Conservation (phyloP, 2,329 filamentous ascomycete genomes). For the Gyromitra esculenta region DNA sequence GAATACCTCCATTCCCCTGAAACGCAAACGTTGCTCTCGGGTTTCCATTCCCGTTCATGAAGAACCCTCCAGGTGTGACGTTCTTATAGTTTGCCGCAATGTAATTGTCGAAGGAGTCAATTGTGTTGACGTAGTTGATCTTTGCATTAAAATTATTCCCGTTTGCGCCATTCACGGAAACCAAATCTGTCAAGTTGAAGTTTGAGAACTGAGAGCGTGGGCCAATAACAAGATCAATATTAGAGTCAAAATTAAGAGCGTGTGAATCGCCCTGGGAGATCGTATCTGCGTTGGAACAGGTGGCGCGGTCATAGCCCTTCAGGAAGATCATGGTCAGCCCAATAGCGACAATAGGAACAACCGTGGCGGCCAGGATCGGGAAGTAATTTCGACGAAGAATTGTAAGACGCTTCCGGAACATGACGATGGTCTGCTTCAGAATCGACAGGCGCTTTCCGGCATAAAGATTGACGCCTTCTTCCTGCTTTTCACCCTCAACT, state of each 20-base stretch:
- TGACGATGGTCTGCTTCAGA: conserved; percentile 73
- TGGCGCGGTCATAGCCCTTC: conserved; percentile 65
- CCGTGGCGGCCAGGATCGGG: conserved; percentile 76
- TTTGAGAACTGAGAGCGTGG: conserved; percentile 60
- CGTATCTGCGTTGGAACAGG: conserved; percentile 66
- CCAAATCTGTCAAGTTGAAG: conserved; percentile 55
- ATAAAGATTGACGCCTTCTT: conserved; percentile 67
- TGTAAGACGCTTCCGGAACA: conserved; percentile 80
- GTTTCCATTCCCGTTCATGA: conserved; percentile 69
- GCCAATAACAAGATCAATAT: conserved; percentile 57
- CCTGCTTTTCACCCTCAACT: conserved; percentile 60
- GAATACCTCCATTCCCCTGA: conserved; percentile 63
- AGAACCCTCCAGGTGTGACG: conserved; percentile 81
- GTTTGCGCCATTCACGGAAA: background rate
- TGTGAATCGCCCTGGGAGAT: conserved; percentile 53
- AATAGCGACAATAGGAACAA: conserved; percentile 81
- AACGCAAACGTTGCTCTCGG: conserved; percentile 73
- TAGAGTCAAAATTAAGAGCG: conserved; percentile 37
- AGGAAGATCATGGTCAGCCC: conserved; percentile 82
- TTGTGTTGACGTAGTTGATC: conserved; percentile 58
- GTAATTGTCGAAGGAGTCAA: conserved; percentile 74
- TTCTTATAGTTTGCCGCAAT: conserved; percentile 72
- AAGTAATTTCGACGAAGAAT: conserved; percentile 82
- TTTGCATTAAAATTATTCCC: background rate
- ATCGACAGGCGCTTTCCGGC: conserved; percentile 77